Evolutionary conservation across 2,329 filamentous ascomycete genomes (phyloP).

Genomic region (Botrytis tulipae): DNA sequence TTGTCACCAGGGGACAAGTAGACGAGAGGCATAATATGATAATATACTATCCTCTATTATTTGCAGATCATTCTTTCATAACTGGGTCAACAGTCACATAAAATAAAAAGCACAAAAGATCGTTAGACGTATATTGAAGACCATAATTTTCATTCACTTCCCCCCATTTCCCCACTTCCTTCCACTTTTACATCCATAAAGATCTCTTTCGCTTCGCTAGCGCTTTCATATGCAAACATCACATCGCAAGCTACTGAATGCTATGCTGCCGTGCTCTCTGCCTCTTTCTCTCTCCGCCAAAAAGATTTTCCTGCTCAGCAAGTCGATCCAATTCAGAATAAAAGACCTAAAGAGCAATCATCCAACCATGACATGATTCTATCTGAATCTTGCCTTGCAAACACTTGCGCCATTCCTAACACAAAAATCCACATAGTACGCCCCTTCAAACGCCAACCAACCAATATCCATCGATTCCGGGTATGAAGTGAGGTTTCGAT

Average conservation of each 20-base stretch:
- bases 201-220: constrained; percentile 9
- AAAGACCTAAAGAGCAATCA: background rate
- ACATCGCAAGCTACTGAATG: background rate
- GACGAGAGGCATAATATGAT: background rate
- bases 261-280: background rate
- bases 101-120: background rate
- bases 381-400: background rate
- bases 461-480: constrained; percentile 18
- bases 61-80: too few species aligned
- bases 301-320: background rate
- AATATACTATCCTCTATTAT: background rate
- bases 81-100: background rate
- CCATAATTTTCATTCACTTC: constrained; percentile 2
- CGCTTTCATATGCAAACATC: constrained; percentile 4
- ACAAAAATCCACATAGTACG: constrained; percentile 12
- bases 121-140: background rate
- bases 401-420: background rate
- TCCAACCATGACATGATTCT: background rate
- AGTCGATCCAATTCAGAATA: background rate
- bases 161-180: background rate
- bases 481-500: constrained; percentile 15
- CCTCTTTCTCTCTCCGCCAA: background rate
- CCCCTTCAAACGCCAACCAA: constrained; percentile 6
- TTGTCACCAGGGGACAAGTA: background rate
- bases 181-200: background rate